A percentile compares a stretch with the other conserved stretches of the same genome.
phyloP scores from a whole-genome alignment of 805 yeast genomes.

The Yarrowia sp. region DNA sequence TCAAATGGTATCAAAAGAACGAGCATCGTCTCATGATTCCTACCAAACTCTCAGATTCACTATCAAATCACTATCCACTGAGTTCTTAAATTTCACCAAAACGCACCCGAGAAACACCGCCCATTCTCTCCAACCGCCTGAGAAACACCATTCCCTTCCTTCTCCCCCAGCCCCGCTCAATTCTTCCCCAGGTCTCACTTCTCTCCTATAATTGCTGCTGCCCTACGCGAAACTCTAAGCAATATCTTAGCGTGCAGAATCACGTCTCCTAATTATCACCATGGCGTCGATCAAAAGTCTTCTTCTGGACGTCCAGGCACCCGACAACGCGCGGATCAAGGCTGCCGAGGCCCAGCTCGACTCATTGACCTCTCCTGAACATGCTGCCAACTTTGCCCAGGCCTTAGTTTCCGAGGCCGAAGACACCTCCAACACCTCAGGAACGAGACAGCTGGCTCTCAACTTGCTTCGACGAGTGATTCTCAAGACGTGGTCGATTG shows the following conservation, averaged over 20 bases:
- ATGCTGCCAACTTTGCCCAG: neutral
- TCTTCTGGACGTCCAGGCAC: slow-evolving; percentile 15
- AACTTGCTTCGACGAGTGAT: slow-evolving; percentile 6
- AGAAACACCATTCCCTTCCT: neutral
- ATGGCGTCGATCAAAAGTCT: slow-evolving; percentile 8
- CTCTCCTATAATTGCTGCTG: neutral
- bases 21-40: neutral
- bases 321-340: slow-evolving; percentile 21
- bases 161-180: no score
- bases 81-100: no score
- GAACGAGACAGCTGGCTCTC: slow-evolving; percentile 12
- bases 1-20: neutral
- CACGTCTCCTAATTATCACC: neutral
- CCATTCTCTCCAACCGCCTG: no score
- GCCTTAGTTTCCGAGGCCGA: slow-evolving; percentile 1
- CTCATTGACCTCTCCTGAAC: neutral
- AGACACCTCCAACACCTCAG: neutral
- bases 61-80: no score
- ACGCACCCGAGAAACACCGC: no score
- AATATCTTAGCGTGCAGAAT: neutral
- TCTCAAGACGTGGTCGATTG: slow-evolving; percentile 66
- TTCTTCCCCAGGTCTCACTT: neutral
- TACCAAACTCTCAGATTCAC: no score
- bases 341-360: slow-evolving; percentile 22
- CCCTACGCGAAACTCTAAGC: neutral